Evolutionary conservation across 208 protist species (phyloP), one percentile per base, ranked within the genome.

Genomic region (Crithidia mellificae): DNA sequence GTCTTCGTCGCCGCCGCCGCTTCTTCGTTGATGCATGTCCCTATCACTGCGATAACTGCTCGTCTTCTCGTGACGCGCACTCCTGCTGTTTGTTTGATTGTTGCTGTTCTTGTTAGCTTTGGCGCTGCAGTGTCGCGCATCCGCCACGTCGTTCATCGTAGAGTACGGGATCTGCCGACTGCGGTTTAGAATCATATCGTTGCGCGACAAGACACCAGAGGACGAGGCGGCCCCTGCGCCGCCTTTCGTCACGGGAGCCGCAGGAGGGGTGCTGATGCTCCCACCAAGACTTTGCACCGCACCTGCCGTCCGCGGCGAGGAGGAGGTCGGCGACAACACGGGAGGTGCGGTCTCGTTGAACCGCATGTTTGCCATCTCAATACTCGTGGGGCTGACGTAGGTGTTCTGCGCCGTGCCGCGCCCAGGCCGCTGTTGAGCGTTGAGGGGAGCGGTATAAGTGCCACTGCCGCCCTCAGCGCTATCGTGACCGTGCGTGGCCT

Each of bases 291-390:
- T n/a, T n/a, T n/a, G 6, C 8, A 32, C 54, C 7, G 36, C 20
- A 1, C 6, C 41, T 4, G 20, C n/a, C 15, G 58, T 25, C 4
- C 43, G 58, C 15, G 44, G 44, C 2, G 58, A 63, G 15, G 58
- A 65, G 19, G 59, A 65, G 1, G 32, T 65, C 0, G 59, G 44
- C 8, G 59, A 65, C 27, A 65, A 1, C 8, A 65, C 59, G 22
- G 59, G 59, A n/a, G 59, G 59, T 4, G 59, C 59, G 2, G 59
- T 65, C n/a, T 65, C 59, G 47, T 65, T 55, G n/a, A 65, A 65
- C 9, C 59, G 59, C 59, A 53, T 39, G 59, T 65, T 44, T 0
- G 59, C 59, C 27, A 65, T 29, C 22, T 53, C 59, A 0, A 65
- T 55, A 32, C 59, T 53, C 9, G 44, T 65, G 12, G 59, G 59